Percentiles rank a stretch among this genome's conserved stretches.
Evolutionary conservation across 352 stramenopile species (phyloP).

Genomic region (Globisporangium abappressorium): DNA sequence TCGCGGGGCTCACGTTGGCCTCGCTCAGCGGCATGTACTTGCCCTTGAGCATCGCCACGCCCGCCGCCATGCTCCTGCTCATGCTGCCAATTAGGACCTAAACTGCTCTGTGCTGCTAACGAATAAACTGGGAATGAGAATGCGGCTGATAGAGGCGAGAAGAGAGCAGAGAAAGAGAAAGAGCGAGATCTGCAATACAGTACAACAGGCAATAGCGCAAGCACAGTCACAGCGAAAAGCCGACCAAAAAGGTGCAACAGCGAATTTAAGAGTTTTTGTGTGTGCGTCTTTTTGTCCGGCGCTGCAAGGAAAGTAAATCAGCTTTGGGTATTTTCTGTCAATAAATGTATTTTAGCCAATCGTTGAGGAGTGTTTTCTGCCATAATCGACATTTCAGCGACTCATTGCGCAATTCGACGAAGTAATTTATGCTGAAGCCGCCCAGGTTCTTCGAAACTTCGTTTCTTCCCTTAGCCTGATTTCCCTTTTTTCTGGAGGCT

Average conservation of each 20-base stretch:
- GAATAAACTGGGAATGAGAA: conserved; percentile 4
- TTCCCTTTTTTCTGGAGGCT: background rate
- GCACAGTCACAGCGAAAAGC: background rate
- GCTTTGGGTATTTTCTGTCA: background rate
- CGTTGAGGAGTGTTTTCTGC: background rate
- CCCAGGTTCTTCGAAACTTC: background rate
- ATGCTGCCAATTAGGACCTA: background rate
- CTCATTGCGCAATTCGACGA: background rate
- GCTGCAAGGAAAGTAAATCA: background rate
- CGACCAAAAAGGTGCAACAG: background rate
- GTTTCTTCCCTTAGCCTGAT: background rate
- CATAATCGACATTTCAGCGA: background rate
- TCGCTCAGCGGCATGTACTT: conserved; percentile 89
- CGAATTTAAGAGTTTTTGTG: background rate
- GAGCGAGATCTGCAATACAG: conserved; percentile 9
- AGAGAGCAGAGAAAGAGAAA: background rate
- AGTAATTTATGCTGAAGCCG: background rate
- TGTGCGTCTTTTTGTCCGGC: background rate
- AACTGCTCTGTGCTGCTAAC: background rate
- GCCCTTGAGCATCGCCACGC: conserved; percentile 52
- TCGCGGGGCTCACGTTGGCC: conserved; percentile 70
- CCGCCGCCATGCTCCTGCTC: conserved; percentile 13
- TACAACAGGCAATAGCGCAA: background rate
- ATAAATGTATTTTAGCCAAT: background rate
- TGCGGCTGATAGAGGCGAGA: background rate